phyloP scores from a whole-genome alignment of 2,329 filamentous ascomycete species.

The Stachybotrys elegans region DNA sequence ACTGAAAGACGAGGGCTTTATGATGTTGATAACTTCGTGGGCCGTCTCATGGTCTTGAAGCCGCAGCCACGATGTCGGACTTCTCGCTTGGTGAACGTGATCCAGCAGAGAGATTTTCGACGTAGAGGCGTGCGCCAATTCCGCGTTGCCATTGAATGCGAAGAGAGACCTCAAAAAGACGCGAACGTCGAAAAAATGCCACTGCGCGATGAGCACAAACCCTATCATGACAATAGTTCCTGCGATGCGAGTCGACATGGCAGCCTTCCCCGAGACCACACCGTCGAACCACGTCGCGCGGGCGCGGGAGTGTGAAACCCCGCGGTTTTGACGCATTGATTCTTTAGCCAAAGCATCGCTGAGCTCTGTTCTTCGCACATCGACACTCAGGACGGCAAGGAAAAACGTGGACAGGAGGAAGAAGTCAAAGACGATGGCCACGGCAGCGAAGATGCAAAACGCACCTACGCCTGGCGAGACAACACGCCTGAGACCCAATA shows the following conservation, averaged over 20 bases:
- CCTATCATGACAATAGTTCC: conserved; percentile 69
- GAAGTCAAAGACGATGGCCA: conserved; percentile 72
- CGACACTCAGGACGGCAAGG: conserved; percentile 71
- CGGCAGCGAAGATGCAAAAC: conserved; percentile 71
- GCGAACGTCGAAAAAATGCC: conserved; percentile 68
- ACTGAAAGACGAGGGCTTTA: conserved; percentile 66
- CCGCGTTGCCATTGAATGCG: conserved; percentile 15
- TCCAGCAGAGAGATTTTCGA: conserved; percentile 40
- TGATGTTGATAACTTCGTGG: conserved; percentile 67
- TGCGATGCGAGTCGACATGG: conserved; percentile 68
- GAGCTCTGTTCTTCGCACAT: conserved; percentile 71
- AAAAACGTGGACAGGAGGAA: conserved; percentile 79
- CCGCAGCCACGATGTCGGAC: conserved; percentile 70
- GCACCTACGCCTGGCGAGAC: conserved; percentile 67
- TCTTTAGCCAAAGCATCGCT: conserved; percentile 63
- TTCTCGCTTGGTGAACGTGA: conserved; percentile 67
- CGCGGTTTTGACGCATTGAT: conserved; percentile 34
- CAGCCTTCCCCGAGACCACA: conserved; percentile 58
- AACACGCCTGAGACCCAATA: conserved; percentile 59
- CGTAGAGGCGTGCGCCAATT: conserved; percentile 16
- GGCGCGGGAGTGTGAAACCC: conserved; percentile 15
- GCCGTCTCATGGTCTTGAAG: conserved; percentile 77
- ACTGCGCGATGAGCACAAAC: conserved; percentile 69
- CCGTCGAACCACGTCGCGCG: conserved; percentile 49
- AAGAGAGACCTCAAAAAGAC: conserved; percentile 28